Base-by-base conservation (phyloP, 805 yeast species). In the Kuraishia ogatae region DNA sequence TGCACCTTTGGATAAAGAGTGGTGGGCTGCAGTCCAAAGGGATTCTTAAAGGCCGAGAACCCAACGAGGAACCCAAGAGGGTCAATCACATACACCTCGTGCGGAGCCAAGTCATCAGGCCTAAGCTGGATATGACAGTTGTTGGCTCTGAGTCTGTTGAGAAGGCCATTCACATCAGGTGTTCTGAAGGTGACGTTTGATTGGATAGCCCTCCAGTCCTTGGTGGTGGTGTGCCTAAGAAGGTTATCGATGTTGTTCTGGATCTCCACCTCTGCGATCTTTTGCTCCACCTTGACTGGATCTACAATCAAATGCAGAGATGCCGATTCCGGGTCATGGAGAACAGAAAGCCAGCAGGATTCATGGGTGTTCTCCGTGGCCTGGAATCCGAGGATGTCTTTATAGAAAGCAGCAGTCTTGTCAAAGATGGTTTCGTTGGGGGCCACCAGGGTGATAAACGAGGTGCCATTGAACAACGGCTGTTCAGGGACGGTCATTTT, bases 11-110 rank as follows among this genome's bases (percentile, higher is more conserved):
- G 35, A 28, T 28, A 46, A n/a, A 39, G 47, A 10, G 54, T 23
- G 17, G 29, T 29, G 46, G 57, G 39, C 21, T 59, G 62, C n/a
- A 66, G 58, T 2, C 70, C 73, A 53, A 83, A 73, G 7, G 90
- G 81, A 60, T 85, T 84, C 23, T 65, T 65, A 35, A 79, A 71
- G 2, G 84, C 74, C 21, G 96, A 83, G 71, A 92, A 90, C 2
- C 97, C 97, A 51, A 92, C 67, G 28, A 91, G 68, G 61, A 82
- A 80, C 20, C 97, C 97, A 59, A 91, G 72, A 8, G 98, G 97
- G 67, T 93, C 97, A 24, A 87, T 66, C 7, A 83, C 79, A 68
- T 85, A 89, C 6, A 87, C 73, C 68, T 89, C 96, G 60, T 80
- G 77, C 4, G 97, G 96, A 55, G 79, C 80, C 55, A 85, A 71